Evolutionary conservation across 768 basidiomycete genomes (phyloP), one percentile per base, ranked within the genome.

Genomic region (Lactarius akahatsu): DNA sequence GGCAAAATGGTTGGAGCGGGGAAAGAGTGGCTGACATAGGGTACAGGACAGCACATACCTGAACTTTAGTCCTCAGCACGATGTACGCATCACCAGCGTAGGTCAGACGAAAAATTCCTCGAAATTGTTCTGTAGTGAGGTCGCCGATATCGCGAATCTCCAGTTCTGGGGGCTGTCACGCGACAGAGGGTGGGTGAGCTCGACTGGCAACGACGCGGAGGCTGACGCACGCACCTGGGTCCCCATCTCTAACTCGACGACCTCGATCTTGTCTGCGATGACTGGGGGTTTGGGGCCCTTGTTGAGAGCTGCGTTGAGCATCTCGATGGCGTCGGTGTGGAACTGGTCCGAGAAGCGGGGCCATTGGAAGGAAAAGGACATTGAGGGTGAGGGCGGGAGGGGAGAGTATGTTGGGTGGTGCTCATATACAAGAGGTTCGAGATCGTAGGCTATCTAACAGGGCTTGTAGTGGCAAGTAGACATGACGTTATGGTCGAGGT

Each of bases 221-320:
- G 20, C 23, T 13, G 64, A 28, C 58, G n/a, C 40, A 74, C 80
- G 62, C 67, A 94, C 96, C 82, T 96, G 90, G 2, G 92, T 94
- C 43, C 97, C 97, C 97, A 99, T 98, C 78, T 98, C 91, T n/a
- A 99, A 80, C 76, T 98, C 97, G 62, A 97, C 92, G 36, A 99
- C 97, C 76, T 98, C 94, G 70, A 99, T 98, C 77, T 85, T 89
- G 79, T 96, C 97, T 61, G 94, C 96, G 71, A 98, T 98, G 73
- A 99, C 91, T 34, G 95, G 94, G 1, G 96, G 97, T 75, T 97
- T 98, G 79, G 88, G 91, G 70, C 97, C 97, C 82, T 97, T 94
- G 83, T 94, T 94, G 77, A 96, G 91, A 52, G 93, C 92, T n/a
- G 87, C 89, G 70, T 95, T 94, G 79, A 98, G 90, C 92, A 97